These are phyloP conservation scores for Bipolaris oryzae DNA, from an alignment of 2,329 filamentous ascomycete genomes.

Conservation along the genomic window DNA sequence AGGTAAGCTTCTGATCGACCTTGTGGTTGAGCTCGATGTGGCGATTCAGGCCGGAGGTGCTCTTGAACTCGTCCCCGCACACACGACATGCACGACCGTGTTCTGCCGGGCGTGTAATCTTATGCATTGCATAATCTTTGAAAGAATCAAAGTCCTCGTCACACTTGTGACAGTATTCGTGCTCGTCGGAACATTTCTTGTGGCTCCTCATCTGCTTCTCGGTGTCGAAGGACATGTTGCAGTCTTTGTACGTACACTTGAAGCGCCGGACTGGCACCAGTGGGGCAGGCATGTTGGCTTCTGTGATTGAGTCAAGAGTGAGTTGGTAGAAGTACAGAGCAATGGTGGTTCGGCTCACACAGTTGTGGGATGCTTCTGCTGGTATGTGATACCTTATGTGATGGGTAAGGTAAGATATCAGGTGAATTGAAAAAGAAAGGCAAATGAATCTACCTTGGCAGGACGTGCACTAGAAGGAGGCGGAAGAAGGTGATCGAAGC, in stretches of 20 bases:
- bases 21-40: slow-evolving; percentile 60
- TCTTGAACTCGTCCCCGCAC: slow-evolving; percentile 63
- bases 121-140: slow-evolving; percentile 56
- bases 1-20: slow-evolving; percentile 57
- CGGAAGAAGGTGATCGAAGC: neutral
- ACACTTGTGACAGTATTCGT: slow-evolving; percentile 56
- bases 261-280: slow-evolving; percentile 31
- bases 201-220: slow-evolving; percentile 57
- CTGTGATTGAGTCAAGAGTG: neutral
- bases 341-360: neutral
- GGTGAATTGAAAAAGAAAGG: neutral
- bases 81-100: slow-evolving; percentile 62
- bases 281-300: slow-evolving; percentile 30
- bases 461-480: neutral
- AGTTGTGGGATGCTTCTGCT: neutral
- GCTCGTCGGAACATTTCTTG: slow-evolving; percentile 54
- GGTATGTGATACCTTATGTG: neutral
- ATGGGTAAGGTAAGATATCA: neutral
- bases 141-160: slow-evolving; percentile 54
- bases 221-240: slow-evolving; percentile 54
- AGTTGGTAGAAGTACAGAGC: neutral
- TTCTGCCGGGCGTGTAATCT: slow-evolving; percentile 43
- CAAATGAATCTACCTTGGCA: neutral
- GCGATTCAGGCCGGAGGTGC: slow-evolving; percentile 55
- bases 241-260: slow-evolving; percentile 55